Evolutionary conservation across 2,329 filamentous ascomycete species (phyloP), one percentile per base, ranked within the genome.

Genomic region (Conoideocrella luteorostrata): DNA sequence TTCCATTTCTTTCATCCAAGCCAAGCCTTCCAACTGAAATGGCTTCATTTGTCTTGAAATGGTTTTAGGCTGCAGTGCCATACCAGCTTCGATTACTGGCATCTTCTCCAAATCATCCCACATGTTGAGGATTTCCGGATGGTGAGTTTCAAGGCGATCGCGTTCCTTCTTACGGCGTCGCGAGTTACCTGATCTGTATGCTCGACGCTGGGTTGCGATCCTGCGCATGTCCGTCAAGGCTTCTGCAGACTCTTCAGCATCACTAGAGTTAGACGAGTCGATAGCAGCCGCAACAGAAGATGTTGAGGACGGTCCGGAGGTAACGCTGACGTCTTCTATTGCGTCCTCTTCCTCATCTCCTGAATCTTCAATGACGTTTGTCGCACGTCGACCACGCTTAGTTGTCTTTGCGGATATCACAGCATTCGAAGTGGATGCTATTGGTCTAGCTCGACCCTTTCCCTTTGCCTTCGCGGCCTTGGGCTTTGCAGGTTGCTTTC

Each of bases 1-100:
- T 61, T 98, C 93, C 75, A 97, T 95, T 44, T 77, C 82, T 48
- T 77, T 80, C 88, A 98, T 94, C 93, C 93, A 98, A 40, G 88
- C 83, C 30, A 98, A 72, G 4, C 93, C 93, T 64, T 96, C 86
- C 5, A 95, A 80, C 59, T 98, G 93, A 61, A 97, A 98, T 1
- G 85, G 83, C 63, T 98, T 96, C 50, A 98, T 73, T 44, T 82
- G 83, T 30, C 91, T 84, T 41, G 77, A 87, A 51, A 98, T 96
- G 4, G 76, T 81, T 7, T 67, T 60, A 4, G 93, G 93, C 36
- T 69, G 67, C 7, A 54, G 40, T 30, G 63, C 64, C 48, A 52
- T 62, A 20, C 66, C 70, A 20, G 72, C 68, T 22, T 79, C 75
- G 49, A 96, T 77, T 15, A 82, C 67, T 1, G 86, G 78, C 52